These are phyloP conservation scores for Pythium sp. DNA, from an alignment of 352 stramenopile genomes.

Conservation along the genomic window DNA sequence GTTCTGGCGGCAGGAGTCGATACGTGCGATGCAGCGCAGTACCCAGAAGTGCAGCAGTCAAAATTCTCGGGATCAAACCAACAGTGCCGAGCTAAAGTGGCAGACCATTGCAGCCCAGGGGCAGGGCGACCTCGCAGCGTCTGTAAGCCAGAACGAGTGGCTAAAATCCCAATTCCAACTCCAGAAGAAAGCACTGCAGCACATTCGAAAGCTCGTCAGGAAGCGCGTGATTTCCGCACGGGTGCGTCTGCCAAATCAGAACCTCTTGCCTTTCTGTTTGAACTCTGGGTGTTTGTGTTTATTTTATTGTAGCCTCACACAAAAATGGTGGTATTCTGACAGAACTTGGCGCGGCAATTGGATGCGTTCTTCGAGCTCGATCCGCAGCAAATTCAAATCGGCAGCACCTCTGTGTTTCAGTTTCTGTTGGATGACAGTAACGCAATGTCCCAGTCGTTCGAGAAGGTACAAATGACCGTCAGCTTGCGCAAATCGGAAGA, in stretches of 20 bases:
- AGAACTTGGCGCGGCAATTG: background rate
- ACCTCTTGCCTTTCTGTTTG: background rate
- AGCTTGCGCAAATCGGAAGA: background rate
- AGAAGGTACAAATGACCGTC: background rate
- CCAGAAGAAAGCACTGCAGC: background rate
- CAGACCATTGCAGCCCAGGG: background rate
- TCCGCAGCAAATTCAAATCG: background rate
- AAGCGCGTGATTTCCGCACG: background rate
- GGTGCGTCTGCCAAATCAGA: background rate
- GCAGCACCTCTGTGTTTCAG: background rate
- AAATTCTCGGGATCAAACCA: background rate
- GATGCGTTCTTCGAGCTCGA: background rate
- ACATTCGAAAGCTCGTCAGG: background rate
- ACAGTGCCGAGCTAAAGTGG: background rate
- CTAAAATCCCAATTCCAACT: background rate
- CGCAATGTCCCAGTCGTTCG: background rate
- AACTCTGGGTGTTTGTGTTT: too few relatives aligned
- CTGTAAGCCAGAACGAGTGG: background rate
- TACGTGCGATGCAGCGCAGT: background rate
- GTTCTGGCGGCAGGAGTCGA: background rate
- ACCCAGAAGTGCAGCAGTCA: background rate
- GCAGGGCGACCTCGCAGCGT: background rate
- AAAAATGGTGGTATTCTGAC: background rate
- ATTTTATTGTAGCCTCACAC: background rate
- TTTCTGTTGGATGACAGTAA: background rate